These are phyloP conservation scores for Camellia sinensis DNA, from an alignment of 148 eudicot genomes.

Conservation along the genomic window DNA sequence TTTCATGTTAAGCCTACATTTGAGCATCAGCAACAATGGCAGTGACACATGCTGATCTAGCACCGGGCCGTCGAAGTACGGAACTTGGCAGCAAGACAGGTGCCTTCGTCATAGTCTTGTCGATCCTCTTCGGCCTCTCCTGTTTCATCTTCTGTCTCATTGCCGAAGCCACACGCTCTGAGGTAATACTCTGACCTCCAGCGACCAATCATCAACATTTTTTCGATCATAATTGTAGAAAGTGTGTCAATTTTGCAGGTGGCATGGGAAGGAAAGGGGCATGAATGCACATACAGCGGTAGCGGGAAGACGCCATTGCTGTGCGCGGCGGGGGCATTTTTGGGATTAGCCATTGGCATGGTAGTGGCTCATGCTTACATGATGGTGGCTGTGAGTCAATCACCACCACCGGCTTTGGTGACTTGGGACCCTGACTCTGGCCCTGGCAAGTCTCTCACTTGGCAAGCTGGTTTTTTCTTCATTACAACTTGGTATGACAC, in stretches of 20 bases:
- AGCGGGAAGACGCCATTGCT: slow-evolving; percentile 40
- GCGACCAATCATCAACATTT: no score
- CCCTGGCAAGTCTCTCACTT: slow-evolving; percentile 49
- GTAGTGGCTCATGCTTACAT: slow-evolving; percentile 47
- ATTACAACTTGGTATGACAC: slow-evolving; percentile 67
- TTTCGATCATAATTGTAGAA: no score
- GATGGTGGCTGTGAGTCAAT: slow-evolving; percentile 56
- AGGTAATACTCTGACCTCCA: slow-evolving; percentile 25
- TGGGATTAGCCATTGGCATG: slow-evolving; percentile 45
- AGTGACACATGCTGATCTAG: slow-evolving; percentile 58
- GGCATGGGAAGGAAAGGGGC: slow-evolving; percentile 35
- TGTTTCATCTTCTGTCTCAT: slow-evolving; percentile 60
- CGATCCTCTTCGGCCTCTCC: slow-evolving; percentile 38
- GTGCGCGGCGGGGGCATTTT: slow-evolving; percentile 35
- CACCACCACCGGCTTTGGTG: slow-evolving; percentile 49
- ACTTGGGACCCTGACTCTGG: slow-evolving; percentile 56
- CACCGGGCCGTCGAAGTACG: slow-evolving; percentile 27
- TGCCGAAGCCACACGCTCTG: slow-evolving; percentile 49
- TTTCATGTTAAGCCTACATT: not conserved
- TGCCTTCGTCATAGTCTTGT: slow-evolving; percentile 29
- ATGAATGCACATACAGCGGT: slow-evolving; percentile 39
- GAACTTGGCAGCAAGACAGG: slow-evolving; percentile 45
- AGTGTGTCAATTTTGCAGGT: slow-evolving; percentile 24
- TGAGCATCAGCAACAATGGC: slow-evolving; percentile 30
- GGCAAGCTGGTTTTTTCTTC: slow-evolving; percentile 90